Conservation (phyloP, 768 basidiomycete species). For the Russula vinacea region DNA sequence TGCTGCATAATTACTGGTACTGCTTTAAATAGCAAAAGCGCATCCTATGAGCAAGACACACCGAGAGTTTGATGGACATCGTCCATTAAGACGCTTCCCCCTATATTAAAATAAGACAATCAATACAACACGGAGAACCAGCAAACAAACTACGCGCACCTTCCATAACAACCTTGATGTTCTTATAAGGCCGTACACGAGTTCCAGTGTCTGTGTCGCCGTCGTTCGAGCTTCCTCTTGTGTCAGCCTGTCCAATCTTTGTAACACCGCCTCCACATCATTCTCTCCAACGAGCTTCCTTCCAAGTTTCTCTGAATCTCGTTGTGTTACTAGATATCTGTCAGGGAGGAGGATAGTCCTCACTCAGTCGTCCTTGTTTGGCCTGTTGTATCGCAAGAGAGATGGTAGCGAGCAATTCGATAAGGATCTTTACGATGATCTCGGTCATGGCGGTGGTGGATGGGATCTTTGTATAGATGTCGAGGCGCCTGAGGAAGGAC, state of each 20-base stretch:
- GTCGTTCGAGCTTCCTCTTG: not conserved
- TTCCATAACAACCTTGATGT: not conserved
- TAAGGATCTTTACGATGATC: not conserved
- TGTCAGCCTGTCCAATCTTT: constrained; percentile 4
- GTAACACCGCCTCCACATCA: not conserved
- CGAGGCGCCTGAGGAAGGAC: not conserved
- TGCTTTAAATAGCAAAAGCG: not conserved
- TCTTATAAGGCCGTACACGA: not conserved
- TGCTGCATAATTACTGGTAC: not conserved
- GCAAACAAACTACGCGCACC: not conserved
- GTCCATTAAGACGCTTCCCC: not conserved
- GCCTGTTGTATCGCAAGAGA: not conserved
- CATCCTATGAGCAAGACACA: not conserved
- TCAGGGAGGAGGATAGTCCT: not conserved
- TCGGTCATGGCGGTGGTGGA: not conserved
- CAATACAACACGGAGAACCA: not conserved
- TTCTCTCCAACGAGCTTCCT: not conserved
- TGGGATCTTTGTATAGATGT: not conserved
- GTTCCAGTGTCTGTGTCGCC: not conserved
- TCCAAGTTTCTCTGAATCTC: not conserved
- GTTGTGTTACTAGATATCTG: not conserved
- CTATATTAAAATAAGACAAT: not conserved
- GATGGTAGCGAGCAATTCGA: not conserved
- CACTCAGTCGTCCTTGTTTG: not conserved
- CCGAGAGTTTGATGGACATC: not conserved